These are phyloP conservation scores for Dunaliella primolecta DNA, from an alignment of 139 green algal species.

Conservation along the genomic window DNA sequence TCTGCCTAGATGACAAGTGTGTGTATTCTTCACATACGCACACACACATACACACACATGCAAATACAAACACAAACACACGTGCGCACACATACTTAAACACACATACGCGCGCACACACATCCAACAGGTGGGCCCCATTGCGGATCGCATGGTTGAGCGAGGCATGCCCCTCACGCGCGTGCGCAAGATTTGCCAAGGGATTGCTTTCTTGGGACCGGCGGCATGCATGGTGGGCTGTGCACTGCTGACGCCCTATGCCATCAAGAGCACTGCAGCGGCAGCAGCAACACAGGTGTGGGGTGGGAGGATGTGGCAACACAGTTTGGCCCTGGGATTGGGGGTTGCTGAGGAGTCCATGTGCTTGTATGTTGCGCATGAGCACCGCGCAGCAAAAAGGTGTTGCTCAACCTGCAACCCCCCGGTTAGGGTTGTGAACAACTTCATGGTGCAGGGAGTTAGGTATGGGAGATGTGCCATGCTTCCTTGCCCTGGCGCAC, in stretches of 20 bases:
- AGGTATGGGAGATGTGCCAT: too few relatives aligned
- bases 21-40: background rate
- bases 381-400: too few relatives aligned
- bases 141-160: conserved; percentile 78
- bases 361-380: too few relatives aligned
- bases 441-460: too few relatives aligned
- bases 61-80: background rate
- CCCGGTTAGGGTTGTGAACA: too few relatives aligned
- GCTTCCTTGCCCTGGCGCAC: too few relatives aligned
- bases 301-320: background rate
- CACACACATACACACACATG: background rate
- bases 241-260: conserved; percentile 44
- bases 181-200: conserved; percentile 88
- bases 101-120: background rate
- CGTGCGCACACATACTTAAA: too few relatives aligned
- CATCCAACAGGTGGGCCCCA: conserved; percentile 51
- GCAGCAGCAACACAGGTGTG: background rate
- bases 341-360: too few relatives aligned
- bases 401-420: too few relatives aligned
- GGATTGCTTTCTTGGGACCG: conserved; percentile 85
- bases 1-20: too few relatives aligned
- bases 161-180: conserved; percentile 59
- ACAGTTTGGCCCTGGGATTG: too few relatives aligned
- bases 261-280: background rate
- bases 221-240: conserved; percentile 75